A percentile compares a stretch with the other conserved stretches of the same genome.
Evolutionary conservation across 169 alveolate species (phyloP).

Genomic region (Plasmodium relictum): DNA sequence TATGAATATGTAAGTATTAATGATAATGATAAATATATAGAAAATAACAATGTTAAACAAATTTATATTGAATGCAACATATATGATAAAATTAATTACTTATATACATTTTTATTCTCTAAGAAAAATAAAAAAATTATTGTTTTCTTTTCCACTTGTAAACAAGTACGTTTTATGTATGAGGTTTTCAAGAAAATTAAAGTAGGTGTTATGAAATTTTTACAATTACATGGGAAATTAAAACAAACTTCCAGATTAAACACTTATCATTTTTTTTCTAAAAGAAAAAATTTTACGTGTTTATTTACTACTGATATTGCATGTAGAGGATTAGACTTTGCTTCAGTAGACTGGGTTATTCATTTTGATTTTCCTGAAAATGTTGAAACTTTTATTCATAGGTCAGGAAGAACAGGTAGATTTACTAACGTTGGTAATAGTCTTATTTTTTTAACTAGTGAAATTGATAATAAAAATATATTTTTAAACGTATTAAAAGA

Average conservation of each 20-base stretch:
- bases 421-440: conserved; percentile 92
- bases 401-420: conserved; percentile 99
- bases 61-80: conserved; percentile 75
- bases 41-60: conserved; percentile 69
- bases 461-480: conserved; percentile 56
- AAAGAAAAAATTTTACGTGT: conserved; percentile 78
- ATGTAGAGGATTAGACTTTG: conserved; percentile 99
- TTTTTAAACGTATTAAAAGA: conserved; percentile 62
- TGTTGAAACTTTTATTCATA: conserved; percentile 96
- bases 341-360: conserved; percentile 97
- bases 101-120: conserved; percentile 92
- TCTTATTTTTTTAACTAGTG: conserved; percentile 79
- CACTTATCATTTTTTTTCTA: conserved; percentile 72
- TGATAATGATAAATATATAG: conserved; percentile 68
- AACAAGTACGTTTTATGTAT: conserved; percentile 94
- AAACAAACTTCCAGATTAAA: conserved; percentile 85
- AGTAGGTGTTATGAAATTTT: conserved; percentile 90
- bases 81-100: conserved; percentile 91
- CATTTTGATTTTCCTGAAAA: conserved; percentile 99
- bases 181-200: conserved; percentile 91
- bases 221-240: conserved; percentile 94
- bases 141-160: conserved; percentile 95
- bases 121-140: conserved; percentile 91
- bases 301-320: conserved; percentile 98
- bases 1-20: conserved; percentile 72